Percentiles rank a stretch among this genome's conserved stretches.
Conservation (phyloP, 108 stramenopile species). For the Discostella pseudostelligera region DNA sequence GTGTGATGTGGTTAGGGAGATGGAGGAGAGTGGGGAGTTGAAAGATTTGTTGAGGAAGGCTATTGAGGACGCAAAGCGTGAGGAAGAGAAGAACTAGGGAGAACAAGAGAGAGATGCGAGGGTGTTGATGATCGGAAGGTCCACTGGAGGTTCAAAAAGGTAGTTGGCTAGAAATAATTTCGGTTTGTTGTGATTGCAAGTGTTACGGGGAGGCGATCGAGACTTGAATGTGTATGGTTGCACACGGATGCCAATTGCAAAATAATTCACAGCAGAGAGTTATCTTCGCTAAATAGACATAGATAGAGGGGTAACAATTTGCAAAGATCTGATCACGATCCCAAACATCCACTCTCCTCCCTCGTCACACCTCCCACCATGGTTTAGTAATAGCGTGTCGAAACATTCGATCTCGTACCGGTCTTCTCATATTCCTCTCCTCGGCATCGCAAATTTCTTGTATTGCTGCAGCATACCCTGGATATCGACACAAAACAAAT, state of each 20-base stretch:
- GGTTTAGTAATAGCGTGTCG: conserved; percentile 24
- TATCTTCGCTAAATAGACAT: no score
- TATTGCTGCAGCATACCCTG: conserved; percentile 42
- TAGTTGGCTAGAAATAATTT: no score
- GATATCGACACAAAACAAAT: conserved; percentile 58
- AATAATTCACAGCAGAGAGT: no score
- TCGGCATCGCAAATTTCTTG: conserved; percentile 50
- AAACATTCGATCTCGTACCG: conserved; percentile 15
- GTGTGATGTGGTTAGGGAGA: conserved; percentile 89
- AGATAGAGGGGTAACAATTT: no score
- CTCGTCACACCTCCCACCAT: conserved; percentile 15
- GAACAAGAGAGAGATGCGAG: background rate
- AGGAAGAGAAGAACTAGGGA: conserved; percentile 11
- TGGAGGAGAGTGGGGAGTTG: conserved; percentile 93
- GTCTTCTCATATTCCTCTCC: conserved; percentile 21
- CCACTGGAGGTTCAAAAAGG: no score
- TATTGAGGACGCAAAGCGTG: conserved; percentile 13
- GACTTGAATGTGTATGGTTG: no score
- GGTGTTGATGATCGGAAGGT: no score
- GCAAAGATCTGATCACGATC: background rate
- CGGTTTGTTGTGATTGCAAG: no score
- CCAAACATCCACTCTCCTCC: background rate
- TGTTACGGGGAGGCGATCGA: no score
- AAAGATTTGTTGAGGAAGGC: conserved; percentile 71
- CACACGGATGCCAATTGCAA: no score